Conservation (phyloP, 371 early-diverging fungal genomes). For the Coemansia sp. region DNA sequence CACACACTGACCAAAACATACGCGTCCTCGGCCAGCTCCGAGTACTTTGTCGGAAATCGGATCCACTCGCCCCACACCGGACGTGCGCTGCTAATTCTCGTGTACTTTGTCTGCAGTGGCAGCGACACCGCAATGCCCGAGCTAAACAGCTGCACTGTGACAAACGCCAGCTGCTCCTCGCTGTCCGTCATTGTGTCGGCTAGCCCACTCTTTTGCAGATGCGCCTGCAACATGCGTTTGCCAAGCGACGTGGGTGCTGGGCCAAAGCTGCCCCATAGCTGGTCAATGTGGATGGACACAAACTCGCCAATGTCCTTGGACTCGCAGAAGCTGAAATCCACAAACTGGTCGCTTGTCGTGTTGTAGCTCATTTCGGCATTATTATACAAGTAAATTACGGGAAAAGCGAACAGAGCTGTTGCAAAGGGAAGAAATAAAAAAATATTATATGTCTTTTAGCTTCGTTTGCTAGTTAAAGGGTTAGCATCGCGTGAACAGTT, state of each 20-base stretch:
- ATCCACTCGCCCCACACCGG: slow-evolving; percentile 88
- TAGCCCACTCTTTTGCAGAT: slow-evolving; percentile 15
- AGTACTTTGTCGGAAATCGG: slow-evolving; percentile 79
- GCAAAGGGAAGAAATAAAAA: background rate
- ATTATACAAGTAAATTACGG: background rate
- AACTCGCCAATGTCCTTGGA: slow-evolving; percentile 56
- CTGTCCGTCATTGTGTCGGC: background rate
- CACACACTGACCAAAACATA: slow-evolving; percentile 77
- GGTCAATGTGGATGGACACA: slow-evolving; percentile 56
- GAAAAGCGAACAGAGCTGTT: background rate
- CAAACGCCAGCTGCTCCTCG: slow-evolving; percentile 17
- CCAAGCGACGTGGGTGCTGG: slow-evolving; percentile 4
- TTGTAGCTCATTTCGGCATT: slow-evolving; percentile 33
- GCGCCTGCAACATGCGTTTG: slow-evolving; percentile 22
- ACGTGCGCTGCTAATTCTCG: background rate
- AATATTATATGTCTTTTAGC: background rate
- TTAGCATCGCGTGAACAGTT: too few species aligned
- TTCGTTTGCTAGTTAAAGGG: too few species aligned
- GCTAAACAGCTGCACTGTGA: slow-evolving; percentile 46
- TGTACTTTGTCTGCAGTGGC: slow-evolving; percentile 42
- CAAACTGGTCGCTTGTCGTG: slow-evolving; percentile 39
- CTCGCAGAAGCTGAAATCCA: slow-evolving; percentile 61
- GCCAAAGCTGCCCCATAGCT: slow-evolving; percentile 32
- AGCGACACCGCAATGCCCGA: slow-evolving; percentile 39
- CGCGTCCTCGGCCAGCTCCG: slow-evolving; percentile 76